Conservation (phyloP, 2,329 filamentous ascomycete species). For the Calonectria crousiana region DNA sequence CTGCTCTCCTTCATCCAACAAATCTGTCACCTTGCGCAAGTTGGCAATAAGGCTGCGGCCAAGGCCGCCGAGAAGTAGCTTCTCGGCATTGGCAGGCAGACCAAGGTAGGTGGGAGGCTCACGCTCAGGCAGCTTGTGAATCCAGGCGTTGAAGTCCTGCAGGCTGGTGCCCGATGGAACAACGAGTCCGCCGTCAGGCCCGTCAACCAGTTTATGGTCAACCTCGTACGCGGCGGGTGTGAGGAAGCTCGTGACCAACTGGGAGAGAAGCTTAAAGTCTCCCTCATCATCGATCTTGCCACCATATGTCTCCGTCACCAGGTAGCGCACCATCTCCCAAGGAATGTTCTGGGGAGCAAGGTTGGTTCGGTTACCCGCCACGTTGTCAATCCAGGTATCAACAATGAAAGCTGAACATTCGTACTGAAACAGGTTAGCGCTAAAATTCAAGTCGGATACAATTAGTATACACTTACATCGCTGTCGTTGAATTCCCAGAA, state of each 20-base stretch:
- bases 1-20: conserved; percentile 95
- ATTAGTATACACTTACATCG: conserved; percentile 77
- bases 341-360: conserved; percentile 94
- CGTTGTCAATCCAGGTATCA: conserved; percentile 90
- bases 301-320: conserved; percentile 95
- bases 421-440: conserved; percentile 68
- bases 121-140: conserved; percentile 90
- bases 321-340: conserved; percentile 93
- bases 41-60: conserved; percentile 88
- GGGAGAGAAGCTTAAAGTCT: conserved; percentile 81
- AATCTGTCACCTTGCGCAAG: conserved; percentile 84
- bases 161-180: conserved; percentile 86
- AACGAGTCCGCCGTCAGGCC: conserved; percentile 71
- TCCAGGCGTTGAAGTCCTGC: conserved; percentile 90
- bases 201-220: conserved; percentile 88
- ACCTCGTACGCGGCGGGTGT: conserved; percentile 93
- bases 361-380: conserved; percentile 88
- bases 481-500: conserved; percentile 99
- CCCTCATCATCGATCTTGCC: conserved; percentile 95
- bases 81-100: conserved; percentile 95
- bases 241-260: conserved; percentile 82
- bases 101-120: conserved; percentile 97
- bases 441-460: background rate
- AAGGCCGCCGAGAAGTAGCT: conserved; percentile 88
- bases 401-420: conserved; percentile 97